phyloP scores from a whole-genome alignment of 2,329 filamentous ascomycete genomes.

The Penicillium polonicum region DNA sequence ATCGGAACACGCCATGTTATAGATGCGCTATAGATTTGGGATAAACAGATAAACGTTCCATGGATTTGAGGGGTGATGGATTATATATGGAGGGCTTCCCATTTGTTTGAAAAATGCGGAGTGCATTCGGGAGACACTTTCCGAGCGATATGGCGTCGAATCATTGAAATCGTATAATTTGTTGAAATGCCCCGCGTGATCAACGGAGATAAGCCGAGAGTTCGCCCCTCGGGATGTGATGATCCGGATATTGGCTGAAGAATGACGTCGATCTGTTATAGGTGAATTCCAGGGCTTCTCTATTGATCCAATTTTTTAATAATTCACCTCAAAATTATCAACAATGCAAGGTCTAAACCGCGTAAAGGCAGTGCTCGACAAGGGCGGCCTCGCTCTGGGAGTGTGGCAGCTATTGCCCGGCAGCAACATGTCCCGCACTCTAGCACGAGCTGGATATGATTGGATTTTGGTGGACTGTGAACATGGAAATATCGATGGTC shows the following conservation, averaged over 20 bases:
- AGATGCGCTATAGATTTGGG: not conserved
- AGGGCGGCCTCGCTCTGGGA: not conserved
- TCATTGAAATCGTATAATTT: not conserved
- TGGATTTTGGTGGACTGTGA: not conserved
- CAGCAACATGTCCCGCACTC: not conserved
- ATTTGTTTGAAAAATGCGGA: slow-evolving; percentile 12
- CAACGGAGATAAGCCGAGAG: slow-evolving; percentile 8
- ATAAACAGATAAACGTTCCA: slow-evolving; percentile 6
- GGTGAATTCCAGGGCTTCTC: not conserved
- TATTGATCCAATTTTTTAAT: not conserved
- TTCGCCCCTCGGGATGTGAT: slow-evolving; percentile 8
- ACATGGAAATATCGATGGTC: not conserved
- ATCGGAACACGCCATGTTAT: slow-evolving; percentile 14
- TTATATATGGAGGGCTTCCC: slow-evolving; percentile 7
- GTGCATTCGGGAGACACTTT: not conserved
- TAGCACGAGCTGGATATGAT: not conserved
- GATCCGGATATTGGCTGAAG: not conserved
- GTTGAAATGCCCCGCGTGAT: not conserved
- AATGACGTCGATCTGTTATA: not conserved
- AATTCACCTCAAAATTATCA: not conserved
- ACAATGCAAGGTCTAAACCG: not conserved
- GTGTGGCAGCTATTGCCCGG: not conserved
- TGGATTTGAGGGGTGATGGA: not conserved
- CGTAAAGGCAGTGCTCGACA: not conserved
- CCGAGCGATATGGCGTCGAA: slow-evolving; percentile 7